These are phyloP conservation scores for Grosmannia serpens DNA, from an alignment of 2,329 filamentous ascomycete genomes.

Conservation along the genomic window DNA sequence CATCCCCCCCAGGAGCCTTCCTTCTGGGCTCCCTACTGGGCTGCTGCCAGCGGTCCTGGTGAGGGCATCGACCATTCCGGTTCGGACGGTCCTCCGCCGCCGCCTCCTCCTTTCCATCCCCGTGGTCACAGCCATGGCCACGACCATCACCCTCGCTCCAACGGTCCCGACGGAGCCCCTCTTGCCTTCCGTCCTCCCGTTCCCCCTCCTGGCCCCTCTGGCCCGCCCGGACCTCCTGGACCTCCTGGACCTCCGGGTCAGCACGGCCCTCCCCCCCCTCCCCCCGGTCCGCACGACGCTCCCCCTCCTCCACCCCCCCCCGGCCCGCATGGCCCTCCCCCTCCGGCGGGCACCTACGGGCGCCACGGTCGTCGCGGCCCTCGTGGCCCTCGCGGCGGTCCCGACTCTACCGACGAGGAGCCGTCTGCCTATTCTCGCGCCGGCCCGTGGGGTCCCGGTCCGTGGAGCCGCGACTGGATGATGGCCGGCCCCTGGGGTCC, in stretches of 20 bases:
- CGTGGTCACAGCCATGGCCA: neutral
- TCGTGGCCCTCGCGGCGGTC: neutral
- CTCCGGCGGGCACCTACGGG: slow-evolving; percentile 1
- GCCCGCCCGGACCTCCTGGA: neutral
- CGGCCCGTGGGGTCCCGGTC: neutral
- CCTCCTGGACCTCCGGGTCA: neutral
- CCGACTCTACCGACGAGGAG: neutral
- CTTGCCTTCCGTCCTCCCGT: neutral
- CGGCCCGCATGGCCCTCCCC: slow-evolving; percentile 1
- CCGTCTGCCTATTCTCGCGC: neutral
- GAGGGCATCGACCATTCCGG: neutral
- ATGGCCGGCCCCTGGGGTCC: slow-evolving; percentile 8
- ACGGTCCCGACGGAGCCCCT: neutral
- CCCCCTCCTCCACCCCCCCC: neutral
- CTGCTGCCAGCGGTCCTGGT: neutral
- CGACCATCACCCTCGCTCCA: neutral
- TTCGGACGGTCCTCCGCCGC: neutral
- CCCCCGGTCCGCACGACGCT: neutral
- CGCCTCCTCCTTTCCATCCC: neutral
- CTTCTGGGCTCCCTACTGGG: neutral
- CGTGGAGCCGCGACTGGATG: neutral
- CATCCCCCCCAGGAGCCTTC: neutral
- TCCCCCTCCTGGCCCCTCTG: neutral
- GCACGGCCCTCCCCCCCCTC: neutral
- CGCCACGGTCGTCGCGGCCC: neutral